These are phyloP conservation scores for Hymenoscyphus albidus DNA, from an alignment of 2,329 filamentous ascomycete genomes.

Conservation along the genomic window DNA sequence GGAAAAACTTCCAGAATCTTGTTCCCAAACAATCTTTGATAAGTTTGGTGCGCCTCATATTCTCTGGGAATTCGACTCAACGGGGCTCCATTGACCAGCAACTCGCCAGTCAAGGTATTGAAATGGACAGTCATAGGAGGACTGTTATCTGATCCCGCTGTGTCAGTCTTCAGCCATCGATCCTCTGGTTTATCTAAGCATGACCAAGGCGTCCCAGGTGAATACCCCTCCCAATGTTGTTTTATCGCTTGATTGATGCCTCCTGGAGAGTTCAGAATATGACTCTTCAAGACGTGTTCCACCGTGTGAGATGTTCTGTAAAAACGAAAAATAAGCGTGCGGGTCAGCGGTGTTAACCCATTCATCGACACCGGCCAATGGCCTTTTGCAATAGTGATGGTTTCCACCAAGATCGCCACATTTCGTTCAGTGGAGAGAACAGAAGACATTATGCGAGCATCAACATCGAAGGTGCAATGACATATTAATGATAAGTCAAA, in stretches of 20 bases:
- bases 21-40: slow-evolving; percentile 20
- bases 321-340: slow-evolving; percentile 7
- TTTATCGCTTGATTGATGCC: slow-evolving; percentile 29
- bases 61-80: slow-evolving; percentile 44
- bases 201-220: slow-evolving; percentile 27
- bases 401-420: slow-evolving; percentile 37
- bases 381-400: slow-evolving; percentile 38
- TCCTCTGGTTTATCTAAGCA: slow-evolving; percentile 26
- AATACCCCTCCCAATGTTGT: slow-evolving; percentile 32
- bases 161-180: slow-evolving; percentile 36
- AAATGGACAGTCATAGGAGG: slow-evolving; percentile 15
- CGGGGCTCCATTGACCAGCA: slow-evolving; percentile 50
- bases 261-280: slow-evolving; percentile 18
- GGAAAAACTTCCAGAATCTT: neutral
- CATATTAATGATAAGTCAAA: slow-evolving; percentile 39
- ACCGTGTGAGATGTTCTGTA: slow-evolving; percentile 18
- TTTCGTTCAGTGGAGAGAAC: slow-evolving; percentile 30
- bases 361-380: slow-evolving; percentile 29
- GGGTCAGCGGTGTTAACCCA: neutral
- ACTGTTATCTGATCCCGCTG: slow-evolving; percentile 8
- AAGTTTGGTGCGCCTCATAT: slow-evolving; percentile 37
- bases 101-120: slow-evolving; percentile 43
- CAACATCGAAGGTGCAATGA: slow-evolving; percentile 42
- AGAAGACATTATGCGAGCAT: slow-evolving; percentile 30
- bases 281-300: slow-evolving; percentile 22